Conservation (phyloP, 371 early-diverging fungal genomes). For the Fennellomyces sp. region DNA sequence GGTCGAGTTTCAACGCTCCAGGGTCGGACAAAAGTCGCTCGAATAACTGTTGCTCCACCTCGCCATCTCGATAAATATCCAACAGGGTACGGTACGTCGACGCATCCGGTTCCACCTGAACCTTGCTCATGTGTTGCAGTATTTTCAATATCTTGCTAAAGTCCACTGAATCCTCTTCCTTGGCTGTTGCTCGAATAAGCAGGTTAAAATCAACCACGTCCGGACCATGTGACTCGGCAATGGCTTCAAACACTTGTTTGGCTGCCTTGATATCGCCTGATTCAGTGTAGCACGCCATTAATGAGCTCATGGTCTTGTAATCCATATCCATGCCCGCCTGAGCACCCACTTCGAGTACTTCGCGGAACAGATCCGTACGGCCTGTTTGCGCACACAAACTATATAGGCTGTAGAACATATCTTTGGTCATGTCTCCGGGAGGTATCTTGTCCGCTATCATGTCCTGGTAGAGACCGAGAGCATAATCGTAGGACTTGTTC, state of each 20-base stretch:
- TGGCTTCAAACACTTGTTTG: constrained; percentile 25
- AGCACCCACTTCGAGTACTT: constrained; percentile 15
- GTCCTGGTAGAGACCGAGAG: constrained; percentile 13
- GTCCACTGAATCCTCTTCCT: constrained; percentile 15
- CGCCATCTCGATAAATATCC: constrained; percentile 21
- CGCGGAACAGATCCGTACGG: constrained; percentile 23
- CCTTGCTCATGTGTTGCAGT: constrained; percentile 38
- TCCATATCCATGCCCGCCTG: constrained; percentile 12
- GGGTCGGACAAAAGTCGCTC: constrained; percentile 19
- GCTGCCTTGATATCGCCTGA: constrained; percentile 24
- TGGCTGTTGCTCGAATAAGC: constrained; percentile 29
- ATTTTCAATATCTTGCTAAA: constrained; percentile 32
- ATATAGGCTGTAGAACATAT: constrained; percentile 17
- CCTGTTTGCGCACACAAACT: constrained; percentile 38
- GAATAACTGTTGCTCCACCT: constrained; percentile 22
- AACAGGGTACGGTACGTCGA: constrained; percentile 37
- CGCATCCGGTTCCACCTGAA: constrained; percentile 30
- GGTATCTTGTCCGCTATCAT: constrained; percentile 11
- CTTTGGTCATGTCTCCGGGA: constrained; percentile 6
- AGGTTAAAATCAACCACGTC: constrained; percentile 49
- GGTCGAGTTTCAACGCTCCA: constrained; percentile 17
- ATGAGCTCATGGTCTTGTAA: constrained; percentile 29
- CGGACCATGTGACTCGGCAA: constrained; percentile 31
- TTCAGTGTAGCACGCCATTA: constrained; percentile 34
- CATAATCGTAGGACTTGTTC: constrained; percentile 12